Conservation (phyloP, 768 basidiomycete genomes). For the Kwoniella botswanensis region DNA sequence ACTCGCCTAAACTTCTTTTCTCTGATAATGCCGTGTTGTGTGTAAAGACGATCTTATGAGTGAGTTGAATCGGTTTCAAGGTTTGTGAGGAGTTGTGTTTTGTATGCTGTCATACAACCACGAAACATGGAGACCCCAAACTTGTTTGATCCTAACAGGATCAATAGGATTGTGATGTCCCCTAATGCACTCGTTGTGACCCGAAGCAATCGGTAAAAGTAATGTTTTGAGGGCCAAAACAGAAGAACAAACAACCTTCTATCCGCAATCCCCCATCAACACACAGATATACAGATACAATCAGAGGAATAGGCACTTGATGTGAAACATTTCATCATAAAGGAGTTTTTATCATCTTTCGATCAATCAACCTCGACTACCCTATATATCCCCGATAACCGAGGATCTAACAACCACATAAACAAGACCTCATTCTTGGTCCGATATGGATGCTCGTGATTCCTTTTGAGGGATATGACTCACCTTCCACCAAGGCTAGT, state of each 20-base stretch:
- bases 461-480: conserved; percentile 21
- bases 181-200: not conserved
- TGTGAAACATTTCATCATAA: not conserved
- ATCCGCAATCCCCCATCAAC: not conserved
- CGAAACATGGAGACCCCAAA: not conserved
- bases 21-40: not conserved
- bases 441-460: conserved; percentile 6
- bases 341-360: not conserved
- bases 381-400: not conserved
- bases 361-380: not conserved
- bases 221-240: not conserved
- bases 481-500: not conserved
- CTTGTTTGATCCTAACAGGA: not conserved
- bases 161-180: not conserved
- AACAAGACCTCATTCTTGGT: not conserved
- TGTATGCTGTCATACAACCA: not conserved
- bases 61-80: not conserved
- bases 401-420: not conserved
- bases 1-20: not conserved
- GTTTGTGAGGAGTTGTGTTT: not conserved
- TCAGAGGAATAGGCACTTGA: not conserved
- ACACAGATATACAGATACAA: not conserved
- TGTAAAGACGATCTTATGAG: not conserved
- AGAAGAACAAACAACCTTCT: not conserved
- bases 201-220: conserved; percentile 6